These are phyloP conservation scores for Larix kaempferi DNA, from an alignment of 75 land plant genomes.

Conservation along the genomic window DNA sequence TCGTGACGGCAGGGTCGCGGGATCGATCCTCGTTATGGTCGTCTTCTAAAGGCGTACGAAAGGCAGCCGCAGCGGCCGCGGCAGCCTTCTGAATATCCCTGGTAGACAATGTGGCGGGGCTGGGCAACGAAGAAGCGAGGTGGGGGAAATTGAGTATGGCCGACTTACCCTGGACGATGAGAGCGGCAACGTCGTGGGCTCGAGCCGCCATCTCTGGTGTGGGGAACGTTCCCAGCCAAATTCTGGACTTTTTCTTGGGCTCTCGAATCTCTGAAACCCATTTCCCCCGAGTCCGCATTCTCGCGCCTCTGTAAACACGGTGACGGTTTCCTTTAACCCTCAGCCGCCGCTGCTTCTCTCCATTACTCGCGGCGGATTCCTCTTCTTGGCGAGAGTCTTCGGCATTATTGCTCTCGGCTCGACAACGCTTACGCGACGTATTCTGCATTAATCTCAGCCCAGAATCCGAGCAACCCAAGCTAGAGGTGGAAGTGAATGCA, in stretches of 20 bases:
- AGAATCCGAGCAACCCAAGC: not conserved
- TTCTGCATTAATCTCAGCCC: not conserved
- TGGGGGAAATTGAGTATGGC: constrained; percentile 39
- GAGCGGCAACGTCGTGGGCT: constrained; percentile 43
- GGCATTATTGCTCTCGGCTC: not conserved
- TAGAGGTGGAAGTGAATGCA: no score
- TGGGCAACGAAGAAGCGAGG: constrained; percentile 12
- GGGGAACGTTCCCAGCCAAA: constrained; percentile 42
- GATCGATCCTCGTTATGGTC: not conserved
- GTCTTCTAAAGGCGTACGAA: not conserved
- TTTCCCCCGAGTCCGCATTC: constrained; percentile 40
- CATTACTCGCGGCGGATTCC: not conserved
- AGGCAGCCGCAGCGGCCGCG: constrained; percentile 17
- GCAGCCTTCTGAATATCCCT: constrained; percentile 36
- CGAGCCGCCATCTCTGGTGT: constrained; percentile 43
- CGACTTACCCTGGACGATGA: constrained; percentile 16
- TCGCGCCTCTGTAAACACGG: constrained; percentile 31
- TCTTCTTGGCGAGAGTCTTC: not conserved
- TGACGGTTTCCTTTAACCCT: constrained; percentile 12
- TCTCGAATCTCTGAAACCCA: constrained; percentile 49
- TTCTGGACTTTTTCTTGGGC: constrained; percentile 36
- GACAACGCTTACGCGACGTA: not conserved
- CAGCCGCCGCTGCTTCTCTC: not conserved
- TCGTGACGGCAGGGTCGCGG: no score
- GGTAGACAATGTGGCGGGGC: constrained; percentile 15